A percentile compares a stretch with the other conserved stretches of the same genome.
Conservation (phyloP, 768 basidiomycete genomes). For the Trametes punicea region DNA sequence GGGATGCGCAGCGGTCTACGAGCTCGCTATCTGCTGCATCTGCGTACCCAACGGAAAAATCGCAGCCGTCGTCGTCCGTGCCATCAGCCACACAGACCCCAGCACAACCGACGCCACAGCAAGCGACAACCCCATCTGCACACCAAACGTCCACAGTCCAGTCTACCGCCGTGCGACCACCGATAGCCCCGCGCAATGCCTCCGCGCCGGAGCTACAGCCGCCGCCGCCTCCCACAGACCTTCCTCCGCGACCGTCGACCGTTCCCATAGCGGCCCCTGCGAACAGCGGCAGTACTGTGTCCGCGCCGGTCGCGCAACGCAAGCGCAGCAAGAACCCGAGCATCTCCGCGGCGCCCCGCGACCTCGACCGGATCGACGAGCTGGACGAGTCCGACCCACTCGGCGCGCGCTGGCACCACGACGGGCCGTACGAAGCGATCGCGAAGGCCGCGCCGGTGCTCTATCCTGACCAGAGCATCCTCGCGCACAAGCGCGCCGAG, state of each 20-base stretch:
- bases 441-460: constrained; percentile 31
- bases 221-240: constrained; percentile 12
- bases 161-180: constrained; percentile 7
- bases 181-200: constrained; percentile 11
- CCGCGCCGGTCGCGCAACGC: constrained; percentile 20
- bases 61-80: not conserved
- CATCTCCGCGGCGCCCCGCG: constrained; percentile 25
- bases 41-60: not conserved
- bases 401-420: constrained; percentile 61
- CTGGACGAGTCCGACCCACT: constrained; percentile 73
- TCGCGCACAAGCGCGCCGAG: constrained; percentile 8
- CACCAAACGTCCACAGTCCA: constrained; percentile 1
- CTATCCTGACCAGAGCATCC: constrained; percentile 15
- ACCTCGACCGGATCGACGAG: constrained; percentile 72
- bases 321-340: constrained; percentile 27
- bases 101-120: not conserved
- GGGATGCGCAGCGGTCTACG: not conserved
- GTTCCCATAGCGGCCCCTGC: constrained; percentile 10
- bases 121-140: not conserved
- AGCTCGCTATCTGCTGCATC: not conserved
- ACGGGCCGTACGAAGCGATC: constrained; percentile 72
- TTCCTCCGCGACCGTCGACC: constrained; percentile 18
- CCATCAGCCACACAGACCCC: not conserved
- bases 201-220: constrained; percentile 20
- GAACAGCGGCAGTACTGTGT: not conserved